Evolutionary conservation across 2,329 filamentous ascomycete genomes (phyloP), one percentile per base, ranked within the genome.

Genomic region (Pseudocercospora crystallina): DNA sequence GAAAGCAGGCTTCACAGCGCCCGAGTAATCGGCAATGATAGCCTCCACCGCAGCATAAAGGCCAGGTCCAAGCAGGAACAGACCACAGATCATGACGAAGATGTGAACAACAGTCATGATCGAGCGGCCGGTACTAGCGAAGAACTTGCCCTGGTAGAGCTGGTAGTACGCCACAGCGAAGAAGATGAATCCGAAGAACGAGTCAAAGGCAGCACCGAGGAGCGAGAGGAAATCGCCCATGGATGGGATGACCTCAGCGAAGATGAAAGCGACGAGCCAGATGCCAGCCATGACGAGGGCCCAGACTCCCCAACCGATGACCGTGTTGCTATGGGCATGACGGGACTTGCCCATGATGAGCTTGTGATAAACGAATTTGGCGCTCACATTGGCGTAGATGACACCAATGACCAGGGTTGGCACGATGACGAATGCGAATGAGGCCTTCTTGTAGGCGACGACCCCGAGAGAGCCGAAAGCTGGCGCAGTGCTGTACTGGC

Each of bases 31-130:
- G 3, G 67, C 69, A 47, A 78, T 78, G 45, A 79, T 79, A 9
- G 77, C 76, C 64, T 79, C 66, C 4, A 78, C 72, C 11, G 77
- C 77, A 30, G 76, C 76, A 61, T 79, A 79, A n/a, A 79, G 57
- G 0, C 77, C 77, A 0, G 76, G 77, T 3, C 77, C 77, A 12
- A 79, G 64, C 53, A 79, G 54, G 59, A 80, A 79, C 55, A 80
- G 57, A 0, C 77, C 77, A 29, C 52, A 52, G 35, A 66, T 9
- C 71, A 79, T 67, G 10, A 79, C 66, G 47, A 79, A 68, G 1
- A 71, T 53, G 61, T 79, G 75, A 5, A 76, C 61, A 10, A 76
- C 53, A 3, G 73, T 75, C 71, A 76, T 71, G 5, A 73, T 53
- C 5, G 68, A 68, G 47, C 73, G 67, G 0, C 58, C 49, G 1